Conservation (phyloP, 352 stramenopile species). For the Phytophthora tentaculata region DNA sequence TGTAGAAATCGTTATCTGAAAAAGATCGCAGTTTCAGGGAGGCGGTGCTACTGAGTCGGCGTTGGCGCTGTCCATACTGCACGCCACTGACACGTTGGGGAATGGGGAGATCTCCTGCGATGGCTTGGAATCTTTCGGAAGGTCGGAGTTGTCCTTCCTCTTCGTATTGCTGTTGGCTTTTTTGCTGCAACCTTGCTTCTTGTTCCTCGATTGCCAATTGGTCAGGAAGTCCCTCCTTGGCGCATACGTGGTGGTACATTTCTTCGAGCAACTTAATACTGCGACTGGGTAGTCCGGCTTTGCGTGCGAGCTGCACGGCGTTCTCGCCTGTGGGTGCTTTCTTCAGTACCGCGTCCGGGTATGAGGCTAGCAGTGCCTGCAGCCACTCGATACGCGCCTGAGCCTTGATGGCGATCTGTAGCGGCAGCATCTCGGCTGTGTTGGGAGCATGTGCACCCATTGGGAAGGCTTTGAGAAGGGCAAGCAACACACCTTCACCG, state of each 20-base stretch:
- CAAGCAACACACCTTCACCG: conserved; percentile 72
- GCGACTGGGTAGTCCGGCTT: conserved; percentile 56
- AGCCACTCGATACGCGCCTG: conserved; percentile 89
- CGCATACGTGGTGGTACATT: conserved; percentile 88
- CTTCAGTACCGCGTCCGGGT: conserved; percentile 82
- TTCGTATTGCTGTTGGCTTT: conserved; percentile 14
- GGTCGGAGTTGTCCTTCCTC: conserved; percentile 36
- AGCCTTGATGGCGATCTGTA: conserved; percentile 90
- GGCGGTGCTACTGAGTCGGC: conserved; percentile 49
- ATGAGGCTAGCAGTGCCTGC: conserved; percentile 82
- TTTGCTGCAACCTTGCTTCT: conserved; percentile 32
- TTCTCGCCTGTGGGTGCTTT: conserved; percentile 78
- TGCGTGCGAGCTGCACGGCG: conserved; percentile 74
- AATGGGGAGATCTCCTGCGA: conserved; percentile 38
- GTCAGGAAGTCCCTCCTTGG: conserved; percentile 67
- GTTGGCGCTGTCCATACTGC: conserved; percentile 34
- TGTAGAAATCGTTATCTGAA: conserved; percentile 73
- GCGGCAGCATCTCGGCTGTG: conserved; percentile 84
- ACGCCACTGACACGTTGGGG: conserved; percentile 19
- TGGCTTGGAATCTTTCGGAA: conserved; percentile 46
- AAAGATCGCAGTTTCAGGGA: conserved; percentile 65
- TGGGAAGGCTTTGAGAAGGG: conserved; percentile 82
- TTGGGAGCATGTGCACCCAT: conserved; percentile 69
- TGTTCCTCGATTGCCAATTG: conserved; percentile 56
- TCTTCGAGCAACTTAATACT: conserved; percentile 85